Evolutionary conservation across 2,329 filamentous ascomycete species (phyloP).

Genomic region (Apiospora hydei): DNA sequence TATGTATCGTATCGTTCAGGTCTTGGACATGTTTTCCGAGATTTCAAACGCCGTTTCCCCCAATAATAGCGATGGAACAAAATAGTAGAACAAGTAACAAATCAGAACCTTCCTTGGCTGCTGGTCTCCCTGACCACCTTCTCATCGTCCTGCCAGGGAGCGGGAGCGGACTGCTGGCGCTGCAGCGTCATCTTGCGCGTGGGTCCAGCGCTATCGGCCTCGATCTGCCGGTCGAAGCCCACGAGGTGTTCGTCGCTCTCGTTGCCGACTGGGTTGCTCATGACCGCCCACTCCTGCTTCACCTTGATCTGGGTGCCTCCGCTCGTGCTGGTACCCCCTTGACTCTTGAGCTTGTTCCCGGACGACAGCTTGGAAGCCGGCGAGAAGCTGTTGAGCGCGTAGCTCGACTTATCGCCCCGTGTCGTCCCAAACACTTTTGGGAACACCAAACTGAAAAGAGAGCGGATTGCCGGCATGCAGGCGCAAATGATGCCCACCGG

Average conservation of each 20-base stretch:
- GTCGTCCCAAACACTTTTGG: conserved; percentile 40
- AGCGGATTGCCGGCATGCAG: conserved; percentile 43
- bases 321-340: conserved; percentile 14
- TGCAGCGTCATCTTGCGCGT: neutral
- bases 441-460: conserved; percentile 38
- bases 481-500: conserved; percentile 43
- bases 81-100: neutral
- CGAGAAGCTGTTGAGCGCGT: conserved; percentile 12
- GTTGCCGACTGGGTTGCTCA: conserved; percentile 30
- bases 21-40: neutral
- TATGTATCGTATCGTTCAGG: neutral
- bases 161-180: neutral
- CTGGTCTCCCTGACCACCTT: neutral
- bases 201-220: neutral
- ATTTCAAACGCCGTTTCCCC: neutral
- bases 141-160: conserved; percentile 5
- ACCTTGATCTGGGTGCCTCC: conserved; percentile 36
- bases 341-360: conserved; percentile 24
- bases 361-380: conserved; percentile 25
- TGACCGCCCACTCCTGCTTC: conserved; percentile 41
- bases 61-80: neutral
- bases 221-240: conserved; percentile 6
- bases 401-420: conserved; percentile 25
- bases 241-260: conserved; percentile 22
- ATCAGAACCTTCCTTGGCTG: neutral